A percentile compares a stretch with the other conserved stretches of the same genome.
phyloP scores from a whole-genome alignment of 352 stramenopile genomes.

The Phytophthora citricola region DNA sequence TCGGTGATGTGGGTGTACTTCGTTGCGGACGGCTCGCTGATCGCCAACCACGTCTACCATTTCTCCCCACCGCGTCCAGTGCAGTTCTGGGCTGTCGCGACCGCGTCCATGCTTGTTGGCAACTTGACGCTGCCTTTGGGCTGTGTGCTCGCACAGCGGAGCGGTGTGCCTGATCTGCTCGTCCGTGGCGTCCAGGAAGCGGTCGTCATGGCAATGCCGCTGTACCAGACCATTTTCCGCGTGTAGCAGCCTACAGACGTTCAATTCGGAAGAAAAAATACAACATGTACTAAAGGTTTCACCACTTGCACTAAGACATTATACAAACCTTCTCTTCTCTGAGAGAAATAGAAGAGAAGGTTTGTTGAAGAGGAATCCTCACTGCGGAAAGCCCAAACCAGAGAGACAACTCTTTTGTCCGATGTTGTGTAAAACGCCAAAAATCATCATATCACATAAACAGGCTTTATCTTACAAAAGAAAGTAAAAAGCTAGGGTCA shows the following conservation, averaged over 20 bases:
- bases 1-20: constrained; percentile 41
- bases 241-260: background rate
- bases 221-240: constrained; percentile 1
- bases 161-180: constrained; percentile 28
- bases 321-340: too few relatives aligned
- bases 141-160: constrained; percentile 32
- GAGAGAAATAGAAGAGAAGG: too few relatives aligned
- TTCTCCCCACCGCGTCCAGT: constrained; percentile 42
- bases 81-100: constrained; percentile 46
- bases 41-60: constrained; percentile 46
- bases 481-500: constrained; percentile 13
- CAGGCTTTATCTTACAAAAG: background rate
- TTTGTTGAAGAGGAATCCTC: background rate
- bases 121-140: constrained; percentile 40
- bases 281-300: too few relatives aligned
- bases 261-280: background rate
- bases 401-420: background rate
- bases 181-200: constrained; percentile 11
- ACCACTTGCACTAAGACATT: too few relatives aligned
- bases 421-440: constrained; percentile 1
- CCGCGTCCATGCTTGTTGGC: constrained; percentile 36
- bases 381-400: background rate
- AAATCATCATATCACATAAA: constrained; percentile 18
- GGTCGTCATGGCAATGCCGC: background rate
- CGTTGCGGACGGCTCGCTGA: constrained; percentile 34